These are phyloP conservation scores for Stevia rebaudiana DNA, from an alignment of 140 eudicot genomes.

Conservation along the genomic window DNA sequence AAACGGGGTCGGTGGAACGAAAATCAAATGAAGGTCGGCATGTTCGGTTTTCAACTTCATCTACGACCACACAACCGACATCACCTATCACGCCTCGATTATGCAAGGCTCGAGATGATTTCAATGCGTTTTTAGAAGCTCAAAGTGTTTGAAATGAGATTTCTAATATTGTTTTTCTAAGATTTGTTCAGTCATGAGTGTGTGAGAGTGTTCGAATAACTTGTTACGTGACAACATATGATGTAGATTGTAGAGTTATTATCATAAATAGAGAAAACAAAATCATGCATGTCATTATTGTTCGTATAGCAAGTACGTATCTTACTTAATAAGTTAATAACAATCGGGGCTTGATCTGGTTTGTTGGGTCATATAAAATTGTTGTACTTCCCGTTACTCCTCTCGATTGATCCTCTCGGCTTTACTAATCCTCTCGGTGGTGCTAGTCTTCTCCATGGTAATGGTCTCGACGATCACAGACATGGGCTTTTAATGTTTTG, in stretches of 20 bases:
- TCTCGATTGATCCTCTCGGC: no score
- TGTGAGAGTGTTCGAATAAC: conserved; percentile 21
- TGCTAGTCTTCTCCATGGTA: no score
- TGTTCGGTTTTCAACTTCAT: conserved; percentile 63
- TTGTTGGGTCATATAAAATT: no score
- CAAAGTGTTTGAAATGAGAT: conserved; percentile 43
- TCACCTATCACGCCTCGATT: conserved; percentile 52
- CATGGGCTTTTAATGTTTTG: no score
- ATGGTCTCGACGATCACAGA: no score
- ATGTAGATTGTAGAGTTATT: conserved; percentile 11
- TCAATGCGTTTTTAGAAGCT: conserved; percentile 77
- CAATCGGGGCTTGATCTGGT: no score
- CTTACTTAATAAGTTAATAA: no score
- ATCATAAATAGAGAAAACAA: not conserved
- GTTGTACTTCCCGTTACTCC: no score
- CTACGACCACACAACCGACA: conserved; percentile 37
- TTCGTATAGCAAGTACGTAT: no score
- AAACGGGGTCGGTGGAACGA: conserved; percentile 20
- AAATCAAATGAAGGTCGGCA: conserved; percentile 50
- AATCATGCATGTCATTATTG: no score
- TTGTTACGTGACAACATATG: not conserved
- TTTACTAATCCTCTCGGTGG: no score
- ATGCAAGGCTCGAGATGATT: conserved; percentile 61
- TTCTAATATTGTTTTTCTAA: not conserved
- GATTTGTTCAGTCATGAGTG: conserved; percentile 17